A percentile compares a stretch with the other conserved stretches of the same genome.
Evolutionary conservation across 192 early-diverging fungal genomes (phyloP).

Genomic region (Coemansia erecta): DNA sequence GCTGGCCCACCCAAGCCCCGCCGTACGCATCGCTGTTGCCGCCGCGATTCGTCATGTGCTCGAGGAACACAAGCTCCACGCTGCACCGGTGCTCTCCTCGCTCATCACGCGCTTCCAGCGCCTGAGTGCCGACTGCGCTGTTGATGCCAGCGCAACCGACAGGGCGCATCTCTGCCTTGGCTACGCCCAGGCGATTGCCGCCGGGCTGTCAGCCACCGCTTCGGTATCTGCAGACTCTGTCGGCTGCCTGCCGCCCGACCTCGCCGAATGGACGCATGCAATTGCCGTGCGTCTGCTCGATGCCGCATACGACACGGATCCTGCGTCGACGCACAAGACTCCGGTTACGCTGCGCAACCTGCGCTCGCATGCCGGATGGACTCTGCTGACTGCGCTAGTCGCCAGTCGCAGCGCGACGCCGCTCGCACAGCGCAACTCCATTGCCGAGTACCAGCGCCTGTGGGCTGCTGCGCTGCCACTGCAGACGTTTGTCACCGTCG

Average conservation of each 20-base stretch:
- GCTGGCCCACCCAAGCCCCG: slow-evolving; percentile 63
- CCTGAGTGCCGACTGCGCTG: slow-evolving; percentile 59
- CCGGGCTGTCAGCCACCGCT: slow-evolving; percentile 59
- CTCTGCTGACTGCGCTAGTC: slow-evolving; percentile 23
- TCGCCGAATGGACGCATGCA: slow-evolving; percentile 71
- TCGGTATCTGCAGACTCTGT: neutral
- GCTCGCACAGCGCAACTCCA: slow-evolving; percentile 8
- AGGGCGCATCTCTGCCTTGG: slow-evolving; percentile 58
- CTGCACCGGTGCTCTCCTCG: slow-evolving; percentile 62
- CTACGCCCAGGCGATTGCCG: slow-evolving; percentile 65
- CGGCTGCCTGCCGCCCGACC: slow-evolving; percentile 63
- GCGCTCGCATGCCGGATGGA: slow-evolving; percentile 39
- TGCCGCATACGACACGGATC: neutral
- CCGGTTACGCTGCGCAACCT: slow-evolving; percentile 17
- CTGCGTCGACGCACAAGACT: neutral
- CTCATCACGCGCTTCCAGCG: slow-evolving; percentile 73
- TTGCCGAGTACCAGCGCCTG: slow-evolving; percentile 19
- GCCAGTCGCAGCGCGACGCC: slow-evolving; percentile 2
- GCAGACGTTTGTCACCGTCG: slow-evolving; percentile 26
- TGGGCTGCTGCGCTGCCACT: slow-evolving; percentile 36
- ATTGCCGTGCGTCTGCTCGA: too few species aligned
- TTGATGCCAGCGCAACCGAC: slow-evolving; percentile 42
- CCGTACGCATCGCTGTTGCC: slow-evolving; percentile 72
- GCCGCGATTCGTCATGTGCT: slow-evolving; percentile 71
- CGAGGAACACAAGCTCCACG: slow-evolving; percentile 58